Evolutionary conservation across 2,329 filamentous ascomycete species (phyloP).

Genomic region (Botryotinia calthae): DNA sequence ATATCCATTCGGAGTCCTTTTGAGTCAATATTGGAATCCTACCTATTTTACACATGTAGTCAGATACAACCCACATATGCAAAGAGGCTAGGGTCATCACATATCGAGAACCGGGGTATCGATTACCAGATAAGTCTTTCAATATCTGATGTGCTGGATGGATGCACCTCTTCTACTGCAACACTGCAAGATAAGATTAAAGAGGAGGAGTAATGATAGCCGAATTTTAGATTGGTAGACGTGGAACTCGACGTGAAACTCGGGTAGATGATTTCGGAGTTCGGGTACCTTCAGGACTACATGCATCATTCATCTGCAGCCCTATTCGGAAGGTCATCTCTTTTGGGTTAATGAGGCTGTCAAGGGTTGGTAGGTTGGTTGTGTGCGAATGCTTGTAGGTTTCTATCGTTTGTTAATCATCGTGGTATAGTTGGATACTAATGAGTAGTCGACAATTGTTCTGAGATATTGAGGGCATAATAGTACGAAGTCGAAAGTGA

Average conservation of each 20-base stretch:
- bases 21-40: neutral
- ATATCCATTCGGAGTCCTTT: neutral
- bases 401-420: neutral
- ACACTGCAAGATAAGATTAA: neutral
- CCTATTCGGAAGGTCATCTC: neutral
- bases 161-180: neutral
- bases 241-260: neutral
- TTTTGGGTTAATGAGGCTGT: neutral
- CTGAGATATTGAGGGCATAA: neutral
- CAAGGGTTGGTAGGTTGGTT: neutral
- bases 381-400: neutral
- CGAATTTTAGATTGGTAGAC: neutral
- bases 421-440: neutral
- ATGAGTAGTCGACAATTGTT: neutral
- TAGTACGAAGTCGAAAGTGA: neutral
- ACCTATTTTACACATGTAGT: neutral
- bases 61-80: neutral
- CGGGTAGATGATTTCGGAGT: neutral
- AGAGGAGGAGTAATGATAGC: neutral
- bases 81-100: neutral
- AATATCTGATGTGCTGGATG: neutral
- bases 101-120: neutral
- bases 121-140: neutral
- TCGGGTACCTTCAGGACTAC: neutral
- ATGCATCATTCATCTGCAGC: conserved; percentile 1